Evolutionary conservation across 257 asterid genomes (phyloP), one percentile per base, ranked within the genome.

Genomic region (Nyctanthes arbortristis): DNA sequence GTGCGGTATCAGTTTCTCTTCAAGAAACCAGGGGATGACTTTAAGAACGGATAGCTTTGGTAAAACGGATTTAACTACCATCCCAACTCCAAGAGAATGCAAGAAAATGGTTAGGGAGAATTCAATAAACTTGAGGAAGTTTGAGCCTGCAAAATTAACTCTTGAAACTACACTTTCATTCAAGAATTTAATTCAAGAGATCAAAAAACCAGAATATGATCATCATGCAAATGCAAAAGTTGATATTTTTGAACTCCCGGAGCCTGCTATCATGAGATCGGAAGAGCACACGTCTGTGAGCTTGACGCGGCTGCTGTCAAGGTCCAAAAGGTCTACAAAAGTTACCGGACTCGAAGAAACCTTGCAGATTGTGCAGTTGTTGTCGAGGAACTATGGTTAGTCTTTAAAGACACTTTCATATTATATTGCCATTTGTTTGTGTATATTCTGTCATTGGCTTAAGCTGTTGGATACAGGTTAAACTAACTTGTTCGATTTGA

Each of bases 361-460:
- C 96, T 93, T 45, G 98, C 97, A 0, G 98, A 93, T 83, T 93
- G 98, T 74, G 98, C 97, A 10, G 96, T 93, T 60, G 97, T 93
- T 10, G 97, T 85, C 14, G 98, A 93, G 87, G 99, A 93, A 79
- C 83, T 93, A 71, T 93, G 99, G 99, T 93, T 43, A 18, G 94
- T 83, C 70, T 59, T 29, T 32, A 8, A n/a, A 52, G 13, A 22
- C 5, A 22, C 54, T 43, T 43, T 1, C n/a, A 40, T 6, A 7
- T 30, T 40, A 2, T 11, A 2, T 43, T 18, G 1, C 12, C 22
- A 52, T 7, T 10, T 33, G 7, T 1, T 4, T 14, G 13, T 16
- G 30, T 0, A 31, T 45, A 16, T 60, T 33, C 54, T 60, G 24
- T 55, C 58, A 13, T 45, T 13, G n/a, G n/a, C 25, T 28, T 31